Evolutionary conservation across 1,284 basidiomycete genomes (phyloP), one percentile per base, ranked within the genome.

Genomic region (Polyporus tsugae): DNA sequence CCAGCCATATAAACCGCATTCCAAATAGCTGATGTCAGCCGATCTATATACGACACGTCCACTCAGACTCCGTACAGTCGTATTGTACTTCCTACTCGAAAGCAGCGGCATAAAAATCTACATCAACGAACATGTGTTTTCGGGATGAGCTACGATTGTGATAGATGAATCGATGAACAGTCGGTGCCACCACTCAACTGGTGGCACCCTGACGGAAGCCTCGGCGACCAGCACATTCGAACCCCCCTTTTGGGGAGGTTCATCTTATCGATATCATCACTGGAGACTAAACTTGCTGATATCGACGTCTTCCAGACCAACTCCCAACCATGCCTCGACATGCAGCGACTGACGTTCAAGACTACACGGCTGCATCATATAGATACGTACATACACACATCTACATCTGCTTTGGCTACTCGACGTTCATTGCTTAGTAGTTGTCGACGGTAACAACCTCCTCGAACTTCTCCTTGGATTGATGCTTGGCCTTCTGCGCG

Each of bases 401-500:
- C 38, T 65, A 57, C 44, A 53, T 59, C 38, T 63, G 63, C 15
- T 61, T n/a, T 53, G 35, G 19, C 60, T n/a, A 29, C 46, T 22
- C 46, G 22, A 52, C 22, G 22, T 22, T 29, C n/a, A 1, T 9
- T 13, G 38, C 60, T 70, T 70, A 76, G 70, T 74, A 76, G 63
- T 72, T 69, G 57, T 73, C 71, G 49, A 64, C 65, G 64, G 67
- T 66, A 65, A 77, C 74, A 42, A 68, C 71, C 5, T 70, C 68
- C 53, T 77, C 74, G 44, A 74, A 67, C 44, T 71, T 73, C 60
- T 71, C 19, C 29, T 59, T 69, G 22, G 73, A 68, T 19, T 84
- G 77, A 64, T 75, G 77, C 78, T 86, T 85, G 53, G 85, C 84
- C 77, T 81, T 79, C 77, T 84, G 81, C 68, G 72, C 76, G 76